These are phyloP conservation scores for Ustilago nuda DNA, from an alignment of 1,284 basidiomycete species.

Conservation along the genomic window DNA sequence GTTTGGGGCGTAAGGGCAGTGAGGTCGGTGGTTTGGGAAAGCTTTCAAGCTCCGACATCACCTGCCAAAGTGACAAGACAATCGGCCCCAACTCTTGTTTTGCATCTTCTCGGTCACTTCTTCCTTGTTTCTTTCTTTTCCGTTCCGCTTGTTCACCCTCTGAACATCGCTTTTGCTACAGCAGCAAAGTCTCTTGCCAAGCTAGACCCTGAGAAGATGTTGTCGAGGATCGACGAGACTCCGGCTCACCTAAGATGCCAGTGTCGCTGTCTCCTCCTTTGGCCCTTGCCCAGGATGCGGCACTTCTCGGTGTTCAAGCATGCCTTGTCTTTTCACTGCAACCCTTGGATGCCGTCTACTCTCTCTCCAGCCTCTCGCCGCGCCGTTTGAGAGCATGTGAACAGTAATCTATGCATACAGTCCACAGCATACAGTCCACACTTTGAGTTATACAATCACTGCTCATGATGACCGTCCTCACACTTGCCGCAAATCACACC, in stretches of 20 bases:
- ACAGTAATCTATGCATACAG: background rate
- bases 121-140: background rate
- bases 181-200: background rate
- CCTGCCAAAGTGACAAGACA: background rate
- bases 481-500: background rate
- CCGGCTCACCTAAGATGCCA: slow-evolving; percentile 7
- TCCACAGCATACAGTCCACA: background rate
- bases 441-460: background rate
- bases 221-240: background rate
- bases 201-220: background rate
- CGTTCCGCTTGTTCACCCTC: background rate
- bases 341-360: background rate
- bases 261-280: background rate
- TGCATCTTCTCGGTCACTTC: slow-evolving; percentile 1
- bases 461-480: background rate
- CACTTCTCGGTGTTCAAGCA: slow-evolving; percentile 13
- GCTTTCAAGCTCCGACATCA: slow-evolving; percentile 6
- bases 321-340: background rate
- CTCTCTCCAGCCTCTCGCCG: background rate
- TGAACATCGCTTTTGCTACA: background rate
- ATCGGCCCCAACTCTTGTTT: background rate
- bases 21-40: slow-evolving; percentile 1
- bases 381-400: background rate
- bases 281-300: background rate
- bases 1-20: background rate